phyloP scores from a whole-genome alignment of 2,329 filamentous ascomycete genomes.

The Colletotrichum musae region DNA sequence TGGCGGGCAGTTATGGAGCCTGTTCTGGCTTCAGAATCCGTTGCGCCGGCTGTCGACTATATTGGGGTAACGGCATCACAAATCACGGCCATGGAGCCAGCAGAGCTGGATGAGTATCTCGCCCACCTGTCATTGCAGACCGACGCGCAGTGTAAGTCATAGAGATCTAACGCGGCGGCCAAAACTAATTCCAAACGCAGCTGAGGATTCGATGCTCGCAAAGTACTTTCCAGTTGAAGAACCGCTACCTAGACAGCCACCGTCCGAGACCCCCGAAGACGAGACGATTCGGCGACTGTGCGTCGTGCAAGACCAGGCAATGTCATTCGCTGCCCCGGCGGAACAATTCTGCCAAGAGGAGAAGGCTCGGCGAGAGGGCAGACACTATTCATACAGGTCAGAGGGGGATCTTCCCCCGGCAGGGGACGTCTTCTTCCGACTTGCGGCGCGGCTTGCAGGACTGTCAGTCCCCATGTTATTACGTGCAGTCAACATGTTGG shows the following conservation, averaged over 20 bases:
- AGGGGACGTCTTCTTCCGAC: constrained; percentile 51
- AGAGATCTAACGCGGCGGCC: constrained; percentile 44
- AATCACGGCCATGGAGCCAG: constrained; percentile 71
- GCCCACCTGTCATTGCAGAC: constrained; percentile 53
- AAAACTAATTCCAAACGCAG: constrained; percentile 16
- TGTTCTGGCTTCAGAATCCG: constrained; percentile 45
- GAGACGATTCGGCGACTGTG: constrained; percentile 44
- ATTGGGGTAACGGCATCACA: constrained; percentile 72
- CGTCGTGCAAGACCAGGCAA: constrained; percentile 22
- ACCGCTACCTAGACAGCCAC: constrained; percentile 38
- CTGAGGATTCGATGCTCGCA: constrained; percentile 39
- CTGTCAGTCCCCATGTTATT: constrained; percentile 52
- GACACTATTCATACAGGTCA: constrained; percentile 43
- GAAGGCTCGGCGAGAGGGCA: not conserved
- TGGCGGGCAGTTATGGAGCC: constrained; percentile 72
- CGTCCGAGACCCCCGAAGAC: constrained; percentile 45
- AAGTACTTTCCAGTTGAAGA: constrained; percentile 54
- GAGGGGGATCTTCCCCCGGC: constrained; percentile 50
- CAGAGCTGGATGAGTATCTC: constrained; percentile 78
- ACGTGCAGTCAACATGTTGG: constrained; percentile 56
- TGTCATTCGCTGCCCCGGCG: constrained; percentile 13
- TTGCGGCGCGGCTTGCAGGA: constrained; percentile 51
- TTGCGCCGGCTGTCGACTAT: constrained; percentile 54
- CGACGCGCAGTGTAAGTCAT: constrained; percentile 53
- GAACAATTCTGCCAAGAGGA: not conserved